Percentiles rank a stretch among this genome's conserved stretches.
Evolutionary conservation across 306 rosid species (phyloP).

Genomic region (Cucurbita ficifolia): DNA sequence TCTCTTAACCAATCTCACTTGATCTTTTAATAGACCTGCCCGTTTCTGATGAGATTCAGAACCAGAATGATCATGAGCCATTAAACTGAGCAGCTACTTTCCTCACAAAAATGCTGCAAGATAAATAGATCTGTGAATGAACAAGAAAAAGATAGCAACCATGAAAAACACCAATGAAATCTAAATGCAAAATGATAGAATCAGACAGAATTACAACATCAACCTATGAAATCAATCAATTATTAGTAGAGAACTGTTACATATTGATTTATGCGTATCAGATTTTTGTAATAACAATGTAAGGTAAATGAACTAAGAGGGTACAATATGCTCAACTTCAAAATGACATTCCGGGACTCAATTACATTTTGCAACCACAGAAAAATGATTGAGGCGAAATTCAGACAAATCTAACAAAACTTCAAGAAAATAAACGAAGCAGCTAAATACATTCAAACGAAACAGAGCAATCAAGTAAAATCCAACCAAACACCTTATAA

Average conservation of each 20-base stretch:
- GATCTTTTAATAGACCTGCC: slow-evolving; percentile 85
- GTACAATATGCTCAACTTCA: neutral
- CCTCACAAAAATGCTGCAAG: neutral
- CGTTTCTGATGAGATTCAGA: slow-evolving; percentile 47
- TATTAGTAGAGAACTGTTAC: neutral
- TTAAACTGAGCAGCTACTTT: slow-evolving; percentile 26
- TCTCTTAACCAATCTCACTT: slow-evolving; percentile 66
- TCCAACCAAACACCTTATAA: neutral
- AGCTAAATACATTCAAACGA: neutral
- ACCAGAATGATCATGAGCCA: slow-evolving; percentile 42
- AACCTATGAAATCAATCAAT: neutral
- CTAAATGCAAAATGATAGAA: neutral
- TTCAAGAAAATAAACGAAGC: neutral
- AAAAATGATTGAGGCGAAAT: neutral
- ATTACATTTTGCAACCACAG: neutral
- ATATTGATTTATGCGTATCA: neutral
- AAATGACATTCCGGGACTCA: neutral
- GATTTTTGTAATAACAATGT: neutral
- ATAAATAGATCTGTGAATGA: slow-evolving; percentile 1
- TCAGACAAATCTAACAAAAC: neutral
- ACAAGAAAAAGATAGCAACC: neutral
- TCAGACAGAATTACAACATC: neutral
- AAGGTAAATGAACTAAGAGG: neutral
- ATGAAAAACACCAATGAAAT: neutral
- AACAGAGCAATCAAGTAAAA: slow-evolving; percentile 8